Conservation (phyloP, 1,139 yeast genomes). For the Magnusiomyces sp. region DNA sequence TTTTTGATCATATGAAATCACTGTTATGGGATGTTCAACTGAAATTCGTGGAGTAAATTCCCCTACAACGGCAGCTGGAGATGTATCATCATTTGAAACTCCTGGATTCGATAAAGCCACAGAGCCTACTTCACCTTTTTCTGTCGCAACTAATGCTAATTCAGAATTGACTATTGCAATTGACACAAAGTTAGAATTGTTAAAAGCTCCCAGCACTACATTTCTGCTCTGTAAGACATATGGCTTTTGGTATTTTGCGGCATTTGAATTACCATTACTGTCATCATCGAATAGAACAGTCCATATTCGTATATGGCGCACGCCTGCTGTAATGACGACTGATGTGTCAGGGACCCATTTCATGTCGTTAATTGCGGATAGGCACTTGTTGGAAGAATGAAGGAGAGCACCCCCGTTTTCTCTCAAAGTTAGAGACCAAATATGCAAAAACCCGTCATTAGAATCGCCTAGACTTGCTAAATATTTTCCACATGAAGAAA, state of each 20-base stretch:
- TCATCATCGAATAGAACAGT: constrained; percentile 23
- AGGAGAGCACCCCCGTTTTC: constrained; percentile 21
- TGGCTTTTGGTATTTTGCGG: constrained; percentile 19
- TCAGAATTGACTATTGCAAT: constrained; percentile 32
- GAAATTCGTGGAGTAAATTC: constrained; percentile 15
- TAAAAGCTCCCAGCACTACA: constrained; percentile 43
- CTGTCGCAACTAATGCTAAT: constrained; percentile 37
- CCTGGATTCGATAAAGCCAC: constrained; percentile 11
- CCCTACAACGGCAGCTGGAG: constrained; percentile 6
- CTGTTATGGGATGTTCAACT: constrained; percentile 16
- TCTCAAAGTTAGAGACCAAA: constrained; percentile 42
- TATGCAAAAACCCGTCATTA: constrained; percentile 55
- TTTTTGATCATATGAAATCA: constrained; percentile 23
- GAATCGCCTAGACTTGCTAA: constrained; percentile 54
- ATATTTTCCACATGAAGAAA: constrained; percentile 48
- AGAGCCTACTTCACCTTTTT: constrained; percentile 34
- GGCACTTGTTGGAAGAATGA: constrained; percentile 50
- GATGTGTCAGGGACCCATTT: constrained; percentile 44
- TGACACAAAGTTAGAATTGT: constrained; percentile 42
- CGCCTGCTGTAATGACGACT: constrained; percentile 45
- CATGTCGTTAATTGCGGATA: constrained; percentile 46
- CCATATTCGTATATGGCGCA: constrained; percentile 57
- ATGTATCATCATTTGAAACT: constrained; percentile 11
- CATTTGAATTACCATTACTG: too few species aligned
- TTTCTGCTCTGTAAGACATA: constrained; percentile 48